phyloP scores from a whole-genome alignment of 1,284 basidiomycete genomes.

The Moesziomyces parantarcticus region DNA sequence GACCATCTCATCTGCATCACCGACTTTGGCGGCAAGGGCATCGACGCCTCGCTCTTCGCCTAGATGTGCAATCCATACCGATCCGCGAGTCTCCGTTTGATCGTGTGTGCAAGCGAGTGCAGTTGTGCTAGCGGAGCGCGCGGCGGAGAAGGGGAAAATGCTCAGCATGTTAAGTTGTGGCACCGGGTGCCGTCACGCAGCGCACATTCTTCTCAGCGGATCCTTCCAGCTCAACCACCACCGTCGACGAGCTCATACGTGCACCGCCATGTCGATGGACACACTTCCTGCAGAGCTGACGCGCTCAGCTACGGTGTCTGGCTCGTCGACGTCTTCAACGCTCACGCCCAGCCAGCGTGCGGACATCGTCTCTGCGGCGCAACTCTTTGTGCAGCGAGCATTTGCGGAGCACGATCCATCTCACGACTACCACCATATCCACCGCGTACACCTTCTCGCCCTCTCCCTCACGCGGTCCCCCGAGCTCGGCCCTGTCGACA shows the following conservation, averaged over 20 bases:
- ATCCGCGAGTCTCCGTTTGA: neutral
- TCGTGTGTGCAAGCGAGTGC: neutral
- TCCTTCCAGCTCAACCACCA: too few relatives aligned
- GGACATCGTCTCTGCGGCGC: constrained; percentile 11
- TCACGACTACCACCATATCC: constrained; percentile 89
- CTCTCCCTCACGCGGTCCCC: constrained; percentile 74
- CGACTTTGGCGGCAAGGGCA: constrained; percentile 41
- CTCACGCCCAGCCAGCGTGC: constrained; percentile 6
- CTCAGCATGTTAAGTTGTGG: neutral
- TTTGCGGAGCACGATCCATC: constrained; percentile 84
- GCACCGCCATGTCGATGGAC: constrained; percentile 8
- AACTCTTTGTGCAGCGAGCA: constrained; percentile 69
- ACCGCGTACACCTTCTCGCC: constrained; percentile 82
- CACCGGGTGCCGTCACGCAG: neutral
- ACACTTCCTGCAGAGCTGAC: neutral
- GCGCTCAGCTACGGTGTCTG: neutral
- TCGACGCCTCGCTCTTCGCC: constrained; percentile 43
- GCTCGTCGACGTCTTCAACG: neutral
- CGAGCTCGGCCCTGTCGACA: constrained; percentile 70
- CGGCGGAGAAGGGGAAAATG: neutral
- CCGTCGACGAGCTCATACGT: neutral
- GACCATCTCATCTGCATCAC: constrained; percentile 50
- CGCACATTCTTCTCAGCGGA: neutral
- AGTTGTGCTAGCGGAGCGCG: too few relatives aligned
- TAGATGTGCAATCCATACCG: constrained; percentile 6